Conservation (phyloP, 2,329 filamentous ascomycete species). For the Alternaria sp. region DNA sequence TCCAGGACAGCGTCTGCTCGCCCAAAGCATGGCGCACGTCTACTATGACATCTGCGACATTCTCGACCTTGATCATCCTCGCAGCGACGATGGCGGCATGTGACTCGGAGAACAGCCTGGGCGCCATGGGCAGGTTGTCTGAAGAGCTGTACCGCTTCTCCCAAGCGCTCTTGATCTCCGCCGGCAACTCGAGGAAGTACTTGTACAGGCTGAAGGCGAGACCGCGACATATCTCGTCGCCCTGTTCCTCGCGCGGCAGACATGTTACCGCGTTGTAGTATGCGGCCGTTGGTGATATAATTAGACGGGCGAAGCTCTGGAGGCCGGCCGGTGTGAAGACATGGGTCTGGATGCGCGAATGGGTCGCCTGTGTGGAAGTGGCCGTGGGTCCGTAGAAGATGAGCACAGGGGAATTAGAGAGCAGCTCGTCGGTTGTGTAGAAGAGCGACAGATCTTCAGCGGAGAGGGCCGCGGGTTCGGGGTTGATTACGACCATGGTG, state of each 20-base stretch:
- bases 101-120: slow-evolving; percentile 83
- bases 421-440: slow-evolving; percentile 83
- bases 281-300: slow-evolving; percentile 89
- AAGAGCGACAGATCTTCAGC: slow-evolving; percentile 86
- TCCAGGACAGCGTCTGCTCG: slow-evolving; percentile 81
- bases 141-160: slow-evolving; percentile 62
- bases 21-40: slow-evolving; percentile 79
- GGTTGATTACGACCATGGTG: slow-evolving; percentile 83
- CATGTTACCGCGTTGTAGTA: slow-evolving; percentile 90
- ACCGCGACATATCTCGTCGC: slow-evolving; percentile 89
- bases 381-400: slow-evolving; percentile 93
- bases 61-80: slow-evolving; percentile 82
- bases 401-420: slow-evolving; percentile 81
- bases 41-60: slow-evolving; percentile 74
- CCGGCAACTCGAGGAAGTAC: slow-evolving; percentile 89
- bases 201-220: slow-evolving; percentile 92
- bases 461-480: slow-evolving; percentile 77
- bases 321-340: slow-evolving; percentile 89
- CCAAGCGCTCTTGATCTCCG: slow-evolving; percentile 76
- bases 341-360: slow-evolving; percentile 93
- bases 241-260: slow-evolving; percentile 91
- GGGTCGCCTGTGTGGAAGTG: slow-evolving; percentile 85
- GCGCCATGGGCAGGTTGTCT: slow-evolving; percentile 68
- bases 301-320: slow-evolving; percentile 88
- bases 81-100: slow-evolving; percentile 92